Conservation (phyloP, 495 filamentous ascomycete species). For the Penicillium daleae region DNA sequence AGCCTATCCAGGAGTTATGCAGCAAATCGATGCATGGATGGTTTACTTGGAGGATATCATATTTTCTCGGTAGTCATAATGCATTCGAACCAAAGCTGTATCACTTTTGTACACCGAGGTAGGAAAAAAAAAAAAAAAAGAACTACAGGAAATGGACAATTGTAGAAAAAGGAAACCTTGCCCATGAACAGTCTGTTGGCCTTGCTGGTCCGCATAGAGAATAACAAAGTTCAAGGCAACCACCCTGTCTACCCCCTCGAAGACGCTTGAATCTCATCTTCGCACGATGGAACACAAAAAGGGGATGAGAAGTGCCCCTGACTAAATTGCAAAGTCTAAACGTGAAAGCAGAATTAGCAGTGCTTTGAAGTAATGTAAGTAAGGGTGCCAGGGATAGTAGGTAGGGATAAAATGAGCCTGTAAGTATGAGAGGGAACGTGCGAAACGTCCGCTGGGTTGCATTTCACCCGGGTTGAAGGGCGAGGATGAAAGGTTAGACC, state of each 20-base stretch:
- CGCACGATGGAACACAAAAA: too few species aligned
- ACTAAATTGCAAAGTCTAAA: not conserved
- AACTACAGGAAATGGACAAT: too few species aligned
- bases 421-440: not conserved
- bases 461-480: not conserved
- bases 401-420: not conserved
- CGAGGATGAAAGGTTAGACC: not conserved
- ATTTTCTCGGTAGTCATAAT: not conserved
- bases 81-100: conserved; percentile 4
- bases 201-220: not conserved
- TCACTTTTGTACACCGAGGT: not conserved
- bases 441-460: not conserved
- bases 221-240: conserved; percentile 5
- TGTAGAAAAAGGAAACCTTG: too few species aligned
- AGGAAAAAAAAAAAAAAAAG: not conserved
- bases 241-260: not conserved
- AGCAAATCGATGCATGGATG: not conserved
- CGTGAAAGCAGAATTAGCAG: not conserved
- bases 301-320: not conserved
- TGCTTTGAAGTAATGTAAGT: not conserved
- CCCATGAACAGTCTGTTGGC: not conserved
- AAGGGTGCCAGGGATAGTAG: conserved; percentile 1
- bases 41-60: not conserved
- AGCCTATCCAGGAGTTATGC: not conserved
- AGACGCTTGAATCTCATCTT: not conserved